Evolutionary conservation across 495 filamentous ascomycete species (phyloP).

Genomic region (Lindgomyces ingoldianus): DNA sequence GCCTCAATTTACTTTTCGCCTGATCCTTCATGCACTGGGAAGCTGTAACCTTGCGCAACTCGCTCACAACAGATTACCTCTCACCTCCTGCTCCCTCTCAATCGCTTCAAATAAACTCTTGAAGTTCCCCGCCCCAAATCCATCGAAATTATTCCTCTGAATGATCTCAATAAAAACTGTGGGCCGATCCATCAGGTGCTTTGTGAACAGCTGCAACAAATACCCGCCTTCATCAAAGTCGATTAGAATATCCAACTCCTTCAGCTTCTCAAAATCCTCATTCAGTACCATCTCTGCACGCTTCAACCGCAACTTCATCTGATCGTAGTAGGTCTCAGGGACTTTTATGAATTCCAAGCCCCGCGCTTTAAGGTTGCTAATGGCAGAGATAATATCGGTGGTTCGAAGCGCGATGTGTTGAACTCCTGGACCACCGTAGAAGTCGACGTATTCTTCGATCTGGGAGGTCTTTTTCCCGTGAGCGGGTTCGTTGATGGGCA

Average conservation of each 20-base stretch:
- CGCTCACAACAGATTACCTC: constrained; percentile 67
- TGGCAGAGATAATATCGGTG: constrained; percentile 70
- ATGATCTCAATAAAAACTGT: constrained; percentile 96
- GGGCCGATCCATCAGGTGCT: constrained; percentile 86
- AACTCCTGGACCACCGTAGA: constrained; percentile 81
- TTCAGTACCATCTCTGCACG: constrained; percentile 55
- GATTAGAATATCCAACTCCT: constrained; percentile 76
- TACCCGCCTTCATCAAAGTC: constrained; percentile 92
- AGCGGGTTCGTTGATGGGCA: constrained; percentile 97
- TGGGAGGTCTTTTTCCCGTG: constrained; percentile 81
- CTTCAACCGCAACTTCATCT: constrained; percentile 67
- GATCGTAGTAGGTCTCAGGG: constrained; percentile 78
- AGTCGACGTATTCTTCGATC: constrained; percentile 90
- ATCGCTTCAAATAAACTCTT: constrained; percentile 91
- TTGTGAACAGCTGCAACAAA: constrained; percentile 69
- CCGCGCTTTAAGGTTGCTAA: constrained; percentile 70
- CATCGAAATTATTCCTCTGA: constrained; percentile 79
- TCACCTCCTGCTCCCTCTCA: constrained; percentile 79
- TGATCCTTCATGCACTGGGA: too few species aligned
- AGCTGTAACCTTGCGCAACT: not conserved
- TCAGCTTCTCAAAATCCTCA: constrained; percentile 74
- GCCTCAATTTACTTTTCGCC: too few species aligned
- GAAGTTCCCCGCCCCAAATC: constrained; percentile 94
- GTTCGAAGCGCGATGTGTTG: constrained; percentile 90
- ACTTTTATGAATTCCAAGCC: constrained; percentile 90